Conservation (phyloP, 192 early-diverging fungal species). For the Podila horticola region DNA sequence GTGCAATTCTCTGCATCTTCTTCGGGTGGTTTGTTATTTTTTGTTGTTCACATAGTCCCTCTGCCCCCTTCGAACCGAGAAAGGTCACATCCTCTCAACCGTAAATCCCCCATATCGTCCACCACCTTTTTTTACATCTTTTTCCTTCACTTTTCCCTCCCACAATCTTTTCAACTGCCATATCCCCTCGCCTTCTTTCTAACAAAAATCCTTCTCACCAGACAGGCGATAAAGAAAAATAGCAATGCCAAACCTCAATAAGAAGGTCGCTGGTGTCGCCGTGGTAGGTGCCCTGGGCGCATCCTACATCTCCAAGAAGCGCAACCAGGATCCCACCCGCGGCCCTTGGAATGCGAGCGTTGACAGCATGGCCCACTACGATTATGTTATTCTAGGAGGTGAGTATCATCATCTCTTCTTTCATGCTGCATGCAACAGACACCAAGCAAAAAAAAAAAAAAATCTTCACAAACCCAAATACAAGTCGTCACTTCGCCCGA, state of each 20-base stretch:
- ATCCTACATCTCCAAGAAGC: slow-evolving; percentile 14
- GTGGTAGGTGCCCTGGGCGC: slow-evolving; percentile 18
- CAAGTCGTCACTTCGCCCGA: no score
- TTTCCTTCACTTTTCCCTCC: not conserved
- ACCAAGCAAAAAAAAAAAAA: no score
- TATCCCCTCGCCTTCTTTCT: not conserved
- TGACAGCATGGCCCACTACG: slow-evolving; percentile 20
- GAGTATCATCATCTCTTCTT: not conserved
- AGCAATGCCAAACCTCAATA: slow-evolving; percentile 21
- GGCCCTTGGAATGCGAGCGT: slow-evolving; percentile 23
- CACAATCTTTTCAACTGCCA: not conserved
- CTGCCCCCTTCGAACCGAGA: no score
- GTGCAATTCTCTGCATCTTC: no score
- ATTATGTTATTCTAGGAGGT: slow-evolving; percentile 44
- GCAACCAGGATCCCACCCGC: slow-evolving; percentile 29
- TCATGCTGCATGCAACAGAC: no score
- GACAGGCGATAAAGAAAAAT: not conserved
- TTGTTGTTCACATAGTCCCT: no score
- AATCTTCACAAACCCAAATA: no score
- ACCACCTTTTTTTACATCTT: not conserved
- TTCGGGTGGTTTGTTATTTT: no score
- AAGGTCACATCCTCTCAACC: not conserved
- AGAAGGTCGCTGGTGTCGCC: slow-evolving; percentile 8
- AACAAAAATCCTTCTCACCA: not conserved
- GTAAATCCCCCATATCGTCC: not conserved